Conservation (phyloP, 345 rosid genomes). For the Camelina hispida region DNA sequence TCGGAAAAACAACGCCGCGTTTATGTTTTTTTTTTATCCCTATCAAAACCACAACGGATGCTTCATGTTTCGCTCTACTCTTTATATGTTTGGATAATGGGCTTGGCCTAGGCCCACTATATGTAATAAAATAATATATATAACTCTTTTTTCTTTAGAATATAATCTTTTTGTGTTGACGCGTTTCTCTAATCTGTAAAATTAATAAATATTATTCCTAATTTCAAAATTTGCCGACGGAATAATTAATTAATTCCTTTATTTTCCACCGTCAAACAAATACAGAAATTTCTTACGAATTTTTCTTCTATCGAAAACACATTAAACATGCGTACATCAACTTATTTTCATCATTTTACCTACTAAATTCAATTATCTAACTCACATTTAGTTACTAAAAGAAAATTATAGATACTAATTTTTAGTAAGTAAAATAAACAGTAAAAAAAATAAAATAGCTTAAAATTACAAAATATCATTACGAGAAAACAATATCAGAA, state of each 20-base stretch:
- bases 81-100: constrained; percentile 39
- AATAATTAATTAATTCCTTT: not conserved
- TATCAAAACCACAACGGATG: constrained; percentile 30
- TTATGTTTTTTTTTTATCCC: not conserved
- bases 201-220: not conserved
- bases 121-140: not conserved
- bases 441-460: too few relatives aligned
- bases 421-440: too few relatives aligned
- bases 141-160: not conserved
- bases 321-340: constrained; percentile 18
- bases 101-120: constrained; percentile 40
- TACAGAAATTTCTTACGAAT: not conserved
- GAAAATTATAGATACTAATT: too few relatives aligned
- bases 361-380: not conserved
- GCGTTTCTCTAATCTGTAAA: constrained; percentile 43
- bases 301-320: not conserved
- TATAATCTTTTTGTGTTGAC: not conserved
- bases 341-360: not conserved
- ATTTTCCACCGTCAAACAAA: constrained; percentile 43
- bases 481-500: too few relatives aligned
- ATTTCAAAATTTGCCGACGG: constrained; percentile 39
- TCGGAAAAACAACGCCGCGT: constrained; percentile 40
- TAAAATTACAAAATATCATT: too few relatives aligned
- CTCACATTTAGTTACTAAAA: too few relatives aligned
- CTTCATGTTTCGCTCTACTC: constrained; percentile 36